These are phyloP conservation scores for Linnemannia hyalina DNA, from an alignment of 192 early-diverging fungal species.

Conservation along the genomic window DNA sequence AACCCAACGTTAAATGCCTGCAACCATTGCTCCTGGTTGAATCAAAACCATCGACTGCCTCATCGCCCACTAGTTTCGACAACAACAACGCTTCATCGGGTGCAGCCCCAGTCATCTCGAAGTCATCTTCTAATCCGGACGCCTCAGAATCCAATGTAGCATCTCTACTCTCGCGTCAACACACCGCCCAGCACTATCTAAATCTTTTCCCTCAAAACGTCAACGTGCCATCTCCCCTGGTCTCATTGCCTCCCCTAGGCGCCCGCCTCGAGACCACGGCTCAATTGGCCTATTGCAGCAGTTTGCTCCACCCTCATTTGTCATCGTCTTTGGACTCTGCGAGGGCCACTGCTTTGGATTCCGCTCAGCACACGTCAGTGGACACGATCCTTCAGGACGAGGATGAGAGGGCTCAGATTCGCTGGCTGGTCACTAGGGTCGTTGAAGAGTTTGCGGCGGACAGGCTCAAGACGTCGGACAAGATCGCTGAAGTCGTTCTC, in stretches of 20 bases:
- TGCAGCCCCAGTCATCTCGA: too few species aligned
- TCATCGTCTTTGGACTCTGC: background rate
- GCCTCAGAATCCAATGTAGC: too few species aligned
- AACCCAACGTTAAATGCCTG: background rate
- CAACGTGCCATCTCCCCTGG: background rate
- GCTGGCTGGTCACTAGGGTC: background rate
- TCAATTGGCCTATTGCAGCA: background rate
- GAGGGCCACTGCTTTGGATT: background rate
- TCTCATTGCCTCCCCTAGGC: background rate
- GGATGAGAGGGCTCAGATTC: background rate
- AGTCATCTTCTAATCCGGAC: too few species aligned
- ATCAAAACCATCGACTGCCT: background rate
- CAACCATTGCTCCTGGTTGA: background rate
- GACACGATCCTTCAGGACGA: background rate
- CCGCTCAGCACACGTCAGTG: background rate
- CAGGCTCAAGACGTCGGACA: background rate
- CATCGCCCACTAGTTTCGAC: too few species aligned
- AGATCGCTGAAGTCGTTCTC: background rate
- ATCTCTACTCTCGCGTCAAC: background rate
- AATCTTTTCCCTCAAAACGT: background rate
- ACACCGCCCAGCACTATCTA: background rate
- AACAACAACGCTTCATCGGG: too few species aligned
- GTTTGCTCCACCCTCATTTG: background rate
- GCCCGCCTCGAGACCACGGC: background rate
- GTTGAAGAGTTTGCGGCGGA: background rate